phyloP scores from a whole-genome alignment of 148 eudicot genomes.

The Fagopyrum esculentum region DNA sequence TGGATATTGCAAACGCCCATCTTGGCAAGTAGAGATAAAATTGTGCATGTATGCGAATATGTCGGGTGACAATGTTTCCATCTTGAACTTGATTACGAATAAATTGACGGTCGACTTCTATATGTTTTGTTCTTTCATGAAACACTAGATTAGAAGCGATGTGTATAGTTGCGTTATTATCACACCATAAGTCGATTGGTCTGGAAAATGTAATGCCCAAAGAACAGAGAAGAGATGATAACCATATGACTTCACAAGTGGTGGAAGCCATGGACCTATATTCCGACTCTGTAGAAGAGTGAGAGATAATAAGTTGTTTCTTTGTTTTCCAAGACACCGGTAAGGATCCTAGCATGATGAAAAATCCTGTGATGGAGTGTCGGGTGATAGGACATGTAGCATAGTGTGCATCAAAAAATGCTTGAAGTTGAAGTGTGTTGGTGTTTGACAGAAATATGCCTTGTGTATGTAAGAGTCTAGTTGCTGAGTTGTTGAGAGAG shows the following conservation, averaged over 20 bases:
- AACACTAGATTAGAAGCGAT: neutral
- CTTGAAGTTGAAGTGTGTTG: too few species aligned
- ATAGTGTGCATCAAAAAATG: slow-evolving; percentile 13
- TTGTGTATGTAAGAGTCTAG: neutral
- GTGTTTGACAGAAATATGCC: neutral
- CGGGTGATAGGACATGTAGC: neutral
- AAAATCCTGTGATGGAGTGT: neutral
- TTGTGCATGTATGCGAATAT: too few species aligned
- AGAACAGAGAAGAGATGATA: neutral
- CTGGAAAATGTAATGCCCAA: neutral
- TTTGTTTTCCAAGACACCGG: slow-evolving; percentile 9
- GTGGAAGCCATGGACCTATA: slow-evolving; percentile 4
- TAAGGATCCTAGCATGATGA: neutral
- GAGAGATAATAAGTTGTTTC: neutral
- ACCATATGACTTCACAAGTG: neutral
- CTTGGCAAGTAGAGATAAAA: too few species aligned
- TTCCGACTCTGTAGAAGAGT: neutral
- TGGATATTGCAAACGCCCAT: too few species aligned
- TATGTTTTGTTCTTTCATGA: slow-evolving; percentile 9
- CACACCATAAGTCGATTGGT: neutral
- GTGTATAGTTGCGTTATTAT: neutral
- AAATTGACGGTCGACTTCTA: neutral
- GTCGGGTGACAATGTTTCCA: too few species aligned
- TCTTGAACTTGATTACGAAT: neutral
- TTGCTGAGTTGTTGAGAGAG: too few species aligned